Evolutionary conservation across 192 early-diverging fungal genomes (phyloP), one percentile per base, ranked within the genome.

Genomic region (Coemansia sp.): DNA sequence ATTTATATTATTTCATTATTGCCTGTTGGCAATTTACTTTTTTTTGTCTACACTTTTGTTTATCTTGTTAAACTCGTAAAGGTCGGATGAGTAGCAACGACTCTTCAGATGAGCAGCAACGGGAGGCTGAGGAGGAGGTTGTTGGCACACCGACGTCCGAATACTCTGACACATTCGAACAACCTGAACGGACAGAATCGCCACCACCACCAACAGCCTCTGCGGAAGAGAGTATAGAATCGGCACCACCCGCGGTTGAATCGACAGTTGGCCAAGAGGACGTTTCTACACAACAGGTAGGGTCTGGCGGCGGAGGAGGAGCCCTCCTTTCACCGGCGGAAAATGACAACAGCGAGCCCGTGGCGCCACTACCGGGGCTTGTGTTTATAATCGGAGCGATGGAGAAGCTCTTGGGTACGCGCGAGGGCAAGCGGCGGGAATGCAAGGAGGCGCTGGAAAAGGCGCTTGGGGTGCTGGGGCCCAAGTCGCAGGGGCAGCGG

Each of bases 361-460:
- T 46, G 10, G 41, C 60, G 40, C 70, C 71, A 36, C 68, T 81
- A 17, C 77, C 81, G 1, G 77, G 81, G 2, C 77, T 83, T 6
- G 77, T 91, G 51, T 89, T 91, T 77, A 84, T 91, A 19, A 78
- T 87, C 59, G 85, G 85, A 13, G 88, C 89, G 17, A 67, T 91
- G 45, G 88, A 91, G 21, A 88, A 85, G 78, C 83, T 91, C 33
- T 69, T 81, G 29, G 69, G 64, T 4, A 79, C 85, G 24, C 84
- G 79, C 61, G 90, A 91, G 62, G 84, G 78, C 34, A 80, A 72
- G 48, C 68, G 72, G 64, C 82, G 85, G 34, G 84, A 86, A 41
- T 65, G 83, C 29, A 66, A 74, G n/a, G 69, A 70, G 14, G 87
- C 86, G 4, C 62, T 89, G 46, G 85, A 87, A 63, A 85, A 75